Evolutionary conservation across 2,329 filamentous ascomycete species (phyloP).

Genomic region (Knufia petricola): DNA sequence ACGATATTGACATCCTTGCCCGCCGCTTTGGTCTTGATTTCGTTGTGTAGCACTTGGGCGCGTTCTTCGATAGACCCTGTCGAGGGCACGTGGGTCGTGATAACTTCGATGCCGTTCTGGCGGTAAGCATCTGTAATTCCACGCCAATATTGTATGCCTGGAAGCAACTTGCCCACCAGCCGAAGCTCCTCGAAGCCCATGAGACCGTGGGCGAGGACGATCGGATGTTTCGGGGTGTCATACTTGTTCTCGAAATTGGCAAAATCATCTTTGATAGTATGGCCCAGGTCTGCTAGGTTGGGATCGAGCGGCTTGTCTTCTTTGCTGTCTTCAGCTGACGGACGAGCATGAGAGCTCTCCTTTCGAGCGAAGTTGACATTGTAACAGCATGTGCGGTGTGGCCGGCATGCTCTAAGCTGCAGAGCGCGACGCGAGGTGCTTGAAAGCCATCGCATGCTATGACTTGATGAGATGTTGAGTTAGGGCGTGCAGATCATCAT

Average conservation of each 20-base stretch:
- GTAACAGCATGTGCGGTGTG: not conserved
- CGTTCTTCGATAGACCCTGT: slow-evolving; percentile 51
- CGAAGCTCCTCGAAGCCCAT: slow-evolving; percentile 56
- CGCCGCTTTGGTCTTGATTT: slow-evolving; percentile 42
- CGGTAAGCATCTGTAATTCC: slow-evolving; percentile 51
- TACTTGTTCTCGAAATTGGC: slow-evolving; percentile 50
- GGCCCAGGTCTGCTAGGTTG: slow-evolving; percentile 34
- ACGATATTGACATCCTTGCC: slow-evolving; percentile 56
- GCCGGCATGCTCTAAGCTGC: not conserved
- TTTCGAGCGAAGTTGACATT: not conserved
- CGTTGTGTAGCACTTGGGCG: slow-evolving; percentile 43
- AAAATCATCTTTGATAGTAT: slow-evolving; percentile 52
- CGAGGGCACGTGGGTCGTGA: slow-evolving; percentile 50
- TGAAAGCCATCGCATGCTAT: slow-evolving; percentile 7
- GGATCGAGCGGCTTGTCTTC: slow-evolving; percentile 13
- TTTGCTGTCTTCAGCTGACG: not conserved
- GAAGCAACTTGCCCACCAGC: slow-evolving; percentile 44
- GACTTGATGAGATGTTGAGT: not conserved
- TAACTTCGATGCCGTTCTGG: slow-evolving; percentile 49
- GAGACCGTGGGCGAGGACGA: slow-evolving; percentile 56
- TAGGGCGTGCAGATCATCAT: not conserved
- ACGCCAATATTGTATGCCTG: slow-evolving; percentile 55
- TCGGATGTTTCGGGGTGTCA: slow-evolving; percentile 47
- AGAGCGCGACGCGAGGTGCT: not conserved
- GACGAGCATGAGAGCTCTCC: not conserved